These are phyloP conservation scores for Exophiala phaeomuriformis DNA, from an alignment of 2,329 filamentous ascomycete species.

Conservation along the genomic window DNA sequence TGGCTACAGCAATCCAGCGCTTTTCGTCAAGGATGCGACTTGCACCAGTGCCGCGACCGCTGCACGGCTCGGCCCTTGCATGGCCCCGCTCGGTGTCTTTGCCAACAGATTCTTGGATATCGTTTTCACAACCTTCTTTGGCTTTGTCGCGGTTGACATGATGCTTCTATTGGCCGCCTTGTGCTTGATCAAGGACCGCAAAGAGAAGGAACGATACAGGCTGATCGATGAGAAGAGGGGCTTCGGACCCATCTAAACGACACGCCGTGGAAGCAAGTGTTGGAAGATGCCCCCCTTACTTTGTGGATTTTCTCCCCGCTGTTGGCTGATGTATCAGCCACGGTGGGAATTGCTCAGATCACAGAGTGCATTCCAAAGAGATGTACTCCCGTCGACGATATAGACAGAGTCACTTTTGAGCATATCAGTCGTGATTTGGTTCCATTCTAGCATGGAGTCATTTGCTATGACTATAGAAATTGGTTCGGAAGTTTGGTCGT, in stretches of 20 bases:
- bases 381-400: too few relatives aligned
- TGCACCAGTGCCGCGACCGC: constrained; percentile 66
- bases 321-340: too few relatives aligned
- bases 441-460: too few relatives aligned
- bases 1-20: constrained; percentile 66
- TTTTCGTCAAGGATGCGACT: constrained; percentile 60
- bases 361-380: too few relatives aligned
- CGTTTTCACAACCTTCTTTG: constrained; percentile 73
- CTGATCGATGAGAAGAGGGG: constrained; percentile 75
- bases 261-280: not conserved
- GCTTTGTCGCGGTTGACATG: constrained; percentile 63
- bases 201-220: constrained; percentile 69
- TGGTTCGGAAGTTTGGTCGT: too few relatives aligned
- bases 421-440: too few relatives aligned
- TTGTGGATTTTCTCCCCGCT: too few relatives aligned
- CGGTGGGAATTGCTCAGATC: too few relatives aligned
- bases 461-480: too few relatives aligned
- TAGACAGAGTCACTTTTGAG: too few relatives aligned
- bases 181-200: constrained; percentile 72
- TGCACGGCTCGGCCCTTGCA: constrained; percentile 62
- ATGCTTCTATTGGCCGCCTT: constrained; percentile 63
- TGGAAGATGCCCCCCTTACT: too few relatives aligned
- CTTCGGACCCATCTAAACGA: constrained; percentile 15
- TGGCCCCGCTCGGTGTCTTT: constrained; percentile 59
- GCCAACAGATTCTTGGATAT: constrained; percentile 65